These are phyloP conservation scores for Prunus campanulata DNA, from an alignment of 306 rosid genomes.

Conservation along the genomic window DNA sequence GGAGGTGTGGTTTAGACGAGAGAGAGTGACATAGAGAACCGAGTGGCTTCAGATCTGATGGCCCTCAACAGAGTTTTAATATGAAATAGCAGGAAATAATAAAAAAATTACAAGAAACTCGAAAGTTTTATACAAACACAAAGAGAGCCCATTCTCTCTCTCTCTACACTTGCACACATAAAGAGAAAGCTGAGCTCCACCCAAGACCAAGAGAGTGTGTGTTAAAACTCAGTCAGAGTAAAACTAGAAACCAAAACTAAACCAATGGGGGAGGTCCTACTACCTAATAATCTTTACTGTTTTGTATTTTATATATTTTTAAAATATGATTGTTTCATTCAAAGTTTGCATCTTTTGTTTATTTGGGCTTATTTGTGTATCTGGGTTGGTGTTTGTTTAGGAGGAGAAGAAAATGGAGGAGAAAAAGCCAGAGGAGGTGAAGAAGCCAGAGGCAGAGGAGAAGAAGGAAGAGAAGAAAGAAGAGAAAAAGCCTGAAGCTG, in stretches of 20 bases:
- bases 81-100: background rate
- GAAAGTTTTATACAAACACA: background rate
- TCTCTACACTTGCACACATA: background rate
- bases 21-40: background rate
- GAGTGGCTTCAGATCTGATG: slow-evolving; percentile 41
- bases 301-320: background rate
- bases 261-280: slow-evolving; percentile 31
- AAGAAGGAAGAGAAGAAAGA: slow-evolving; percentile 24
- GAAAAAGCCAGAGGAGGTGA: slow-evolving; percentile 39
- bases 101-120: too few species aligned
- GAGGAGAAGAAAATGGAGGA: slow-evolving; percentile 56
- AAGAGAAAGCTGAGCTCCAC: slow-evolving; percentile 6
- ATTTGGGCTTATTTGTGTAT: slow-evolving; percentile 7
- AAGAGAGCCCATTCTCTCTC: background rate
- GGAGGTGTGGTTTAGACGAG: background rate
- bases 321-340: background rate
- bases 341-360: background rate
- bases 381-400: slow-evolving; percentile 32
- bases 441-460: slow-evolving; percentile 18
- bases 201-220: background rate
- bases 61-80: slow-evolving; percentile 1
- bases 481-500: slow-evolving; percentile 28
- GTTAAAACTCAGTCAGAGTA: background rate
- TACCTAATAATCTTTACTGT: background rate
- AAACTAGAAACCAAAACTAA: background rate